Evolutionary conservation across 2,329 filamentous ascomycete species (phyloP), one percentile per base, ranked within the genome.

Genomic region (Stagonosporopsis cucurbitacearum): DNA sequence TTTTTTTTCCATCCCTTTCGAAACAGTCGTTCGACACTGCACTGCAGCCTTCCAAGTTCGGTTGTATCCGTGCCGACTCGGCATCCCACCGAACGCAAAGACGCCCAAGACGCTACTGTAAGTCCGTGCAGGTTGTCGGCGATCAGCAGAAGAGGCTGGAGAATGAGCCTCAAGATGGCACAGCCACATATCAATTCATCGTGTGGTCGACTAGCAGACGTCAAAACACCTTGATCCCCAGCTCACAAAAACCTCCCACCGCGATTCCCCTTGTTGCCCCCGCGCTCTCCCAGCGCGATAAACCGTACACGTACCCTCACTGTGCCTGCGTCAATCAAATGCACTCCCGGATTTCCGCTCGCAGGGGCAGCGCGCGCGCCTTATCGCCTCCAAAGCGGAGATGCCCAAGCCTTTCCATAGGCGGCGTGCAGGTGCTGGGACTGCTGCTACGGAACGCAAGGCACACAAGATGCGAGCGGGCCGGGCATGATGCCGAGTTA

Each of bases 401-500:
- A 30, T 23, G 37, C 12, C 43, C 43, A 42, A 23, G 13, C 13
- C 40, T 12, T 36, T 37, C 19, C 5, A 43, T 44, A 33, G 25
- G 32, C 30, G 32, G 30, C 32, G 30, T 26, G 15, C 4, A 26
- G 5, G 33, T 28, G 28, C 30, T 17, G 42, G 19, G 22, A 20
- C 43, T 36, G 22, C 32, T 32, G 32, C 37, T 39, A 55, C 53
- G 53, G 53, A 55, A 50, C 41, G 37, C 35, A 55, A 55, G 53
- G 53, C 53, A 50, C 47, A 36, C 22, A 28, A 25, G 20, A 13
- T 25, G n/a, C 47, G 15, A 46, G 23, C 42, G 46, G 30, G 28
- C 53, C 53, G 53, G 35, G 53, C 32, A 15, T 25, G 32, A 37
- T 55, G 53, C 53, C 53, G 53, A 46, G 12, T 50, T 55, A 55